Evolutionary conservation across 306 rosid genomes (phyloP).

Genomic region (Sechiopsis laciniata): DNA sequence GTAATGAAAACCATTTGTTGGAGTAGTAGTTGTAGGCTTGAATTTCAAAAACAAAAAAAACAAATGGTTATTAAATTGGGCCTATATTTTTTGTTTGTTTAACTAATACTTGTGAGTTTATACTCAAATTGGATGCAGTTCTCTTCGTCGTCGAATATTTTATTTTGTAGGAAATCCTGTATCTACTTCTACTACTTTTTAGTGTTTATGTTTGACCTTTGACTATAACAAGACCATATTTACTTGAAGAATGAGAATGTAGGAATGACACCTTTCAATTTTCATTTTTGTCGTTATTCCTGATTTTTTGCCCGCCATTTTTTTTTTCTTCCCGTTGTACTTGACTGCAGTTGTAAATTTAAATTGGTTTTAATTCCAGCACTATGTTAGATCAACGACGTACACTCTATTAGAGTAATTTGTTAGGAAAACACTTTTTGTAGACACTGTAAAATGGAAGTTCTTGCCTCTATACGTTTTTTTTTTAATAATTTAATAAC

Average conservation of each 20-base stretch:
- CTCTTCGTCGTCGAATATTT: not conserved
- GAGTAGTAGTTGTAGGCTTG: too few species aligned
- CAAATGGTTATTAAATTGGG: too few species aligned
- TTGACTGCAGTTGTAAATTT: not conserved
- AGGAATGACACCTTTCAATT: not conserved
- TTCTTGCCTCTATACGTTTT: not conserved
- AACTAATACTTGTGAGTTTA: conserved; percentile 4
- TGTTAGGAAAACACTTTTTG: not conserved
- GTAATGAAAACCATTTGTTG: too few species aligned
- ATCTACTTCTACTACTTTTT: not conserved
- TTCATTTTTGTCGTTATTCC: not conserved
- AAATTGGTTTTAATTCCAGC: not conserved
- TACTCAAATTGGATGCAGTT: not conserved
- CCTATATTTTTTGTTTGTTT: not conserved
- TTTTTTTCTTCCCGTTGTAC: not conserved
- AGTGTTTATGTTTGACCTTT: not conserved
- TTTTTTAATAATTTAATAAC: too few species aligned
- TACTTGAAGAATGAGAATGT: not conserved
- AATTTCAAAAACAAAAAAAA: too few species aligned
- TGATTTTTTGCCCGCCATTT: not conserved
- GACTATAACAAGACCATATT: not conserved
- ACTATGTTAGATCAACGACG: not conserved
- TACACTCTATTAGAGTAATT: not conserved
- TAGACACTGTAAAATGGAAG: not conserved
- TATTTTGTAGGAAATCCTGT: not conserved